Evolutionary conservation across 2,329 filamentous ascomycete species (phyloP).

Genomic region (Aspergillus fischeri): DNA sequence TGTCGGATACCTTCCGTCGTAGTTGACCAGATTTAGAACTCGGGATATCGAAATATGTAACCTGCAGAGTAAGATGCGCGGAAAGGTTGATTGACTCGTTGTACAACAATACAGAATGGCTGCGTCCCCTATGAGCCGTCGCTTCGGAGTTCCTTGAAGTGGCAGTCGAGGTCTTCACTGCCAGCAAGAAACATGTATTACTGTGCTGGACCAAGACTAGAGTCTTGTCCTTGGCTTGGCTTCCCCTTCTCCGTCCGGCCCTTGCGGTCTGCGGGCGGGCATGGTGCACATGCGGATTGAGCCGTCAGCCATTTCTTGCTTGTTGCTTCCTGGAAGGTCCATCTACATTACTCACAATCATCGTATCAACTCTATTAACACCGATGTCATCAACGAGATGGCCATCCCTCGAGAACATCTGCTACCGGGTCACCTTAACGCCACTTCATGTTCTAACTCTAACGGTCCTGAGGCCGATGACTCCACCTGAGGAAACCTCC

Average conservation of each 20-base stretch:
- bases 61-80: background rate
- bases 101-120: background rate
- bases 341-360: background rate
- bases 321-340: background rate
- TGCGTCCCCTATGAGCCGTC: background rate
- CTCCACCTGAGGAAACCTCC: background rate
- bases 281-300: too few species aligned
- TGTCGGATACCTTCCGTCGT: background rate
- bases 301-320: background rate
- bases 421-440: background rate
- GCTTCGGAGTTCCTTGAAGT: background rate
- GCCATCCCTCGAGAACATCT: background rate
- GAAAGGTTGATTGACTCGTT: background rate
- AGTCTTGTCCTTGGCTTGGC: background rate
- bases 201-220: background rate
- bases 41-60: background rate
- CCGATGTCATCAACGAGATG: background rate
- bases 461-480: background rate
- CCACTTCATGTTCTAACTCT: background rate
- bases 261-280: too few species aligned
- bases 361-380: background rate
- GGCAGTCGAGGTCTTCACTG: background rate
- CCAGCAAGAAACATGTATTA: background rate
- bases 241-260: too few species aligned
- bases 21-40: background rate